phyloP scores from a whole-genome alignment of 192 early-diverging fungal species.

The Coemansia sp. region DNA sequence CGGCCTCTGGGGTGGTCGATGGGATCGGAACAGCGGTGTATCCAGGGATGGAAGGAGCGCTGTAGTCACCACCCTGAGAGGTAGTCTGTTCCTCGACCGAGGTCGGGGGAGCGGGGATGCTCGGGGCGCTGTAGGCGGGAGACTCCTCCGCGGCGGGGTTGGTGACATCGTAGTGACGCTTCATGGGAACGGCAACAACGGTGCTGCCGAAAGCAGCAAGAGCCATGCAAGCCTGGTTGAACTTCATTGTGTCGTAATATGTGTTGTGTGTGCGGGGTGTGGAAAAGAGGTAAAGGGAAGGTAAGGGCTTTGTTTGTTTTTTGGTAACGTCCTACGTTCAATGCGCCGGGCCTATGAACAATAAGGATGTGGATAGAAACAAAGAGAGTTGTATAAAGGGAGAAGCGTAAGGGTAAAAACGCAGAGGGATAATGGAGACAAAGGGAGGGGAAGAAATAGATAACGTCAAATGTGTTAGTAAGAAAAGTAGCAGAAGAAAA shows the following conservation, averaged over 20 bases:
- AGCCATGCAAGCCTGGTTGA: constrained; percentile 53
- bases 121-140: constrained; percentile 15
- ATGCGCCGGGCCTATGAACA: constrained; percentile 50
- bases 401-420: constrained; percentile 1
- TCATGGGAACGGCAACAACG: constrained; percentile 38
- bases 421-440: neutral
- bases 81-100: constrained; percentile 2
- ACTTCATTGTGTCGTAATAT: constrained; percentile 54
- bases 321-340: constrained; percentile 42
- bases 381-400: constrained; percentile 14
- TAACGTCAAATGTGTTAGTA: constrained; percentile 22
- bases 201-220: constrained; percentile 54
- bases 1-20: neutral
- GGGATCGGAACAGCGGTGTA: constrained; percentile 9
- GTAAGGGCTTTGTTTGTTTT: constrained; percentile 21
- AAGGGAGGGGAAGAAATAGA: constrained; percentile 12
- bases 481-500: constrained; percentile 12
- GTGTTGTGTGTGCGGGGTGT: constrained; percentile 24
- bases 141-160: constrained; percentile 9
- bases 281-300: constrained; percentile 6
- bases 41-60: constrained; percentile 7
- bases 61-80: constrained; percentile 2
- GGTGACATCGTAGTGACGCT: constrained; percentile 27
- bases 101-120: neutral
- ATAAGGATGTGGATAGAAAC: constrained; percentile 5